Base-by-base conservation (phyloP, 2,329 filamentous ascomycete species). In the Alternaria atra region DNA sequence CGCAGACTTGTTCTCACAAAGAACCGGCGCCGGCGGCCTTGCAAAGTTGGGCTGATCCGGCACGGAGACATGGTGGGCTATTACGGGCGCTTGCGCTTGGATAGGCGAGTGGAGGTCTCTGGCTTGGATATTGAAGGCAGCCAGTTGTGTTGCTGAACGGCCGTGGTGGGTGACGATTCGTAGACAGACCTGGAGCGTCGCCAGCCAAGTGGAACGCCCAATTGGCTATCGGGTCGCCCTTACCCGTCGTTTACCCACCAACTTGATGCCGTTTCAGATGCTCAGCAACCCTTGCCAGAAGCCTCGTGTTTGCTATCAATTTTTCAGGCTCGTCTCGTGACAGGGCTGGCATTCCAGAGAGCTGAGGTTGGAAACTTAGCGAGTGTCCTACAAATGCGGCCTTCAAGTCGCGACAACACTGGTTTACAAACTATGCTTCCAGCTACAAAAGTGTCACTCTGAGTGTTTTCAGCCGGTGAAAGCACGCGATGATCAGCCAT, bases 11-110 rank as follows among this genome's bases (percentile, higher is more conserved):
- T 48, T 65, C 39, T 25, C 61, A 27, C 51, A 40, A 34, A 60
- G 66, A 66, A 64, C 63, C 67, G 59, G 63, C 65, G 69, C 66
- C 65, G 66, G 69, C 63, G 59, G 63, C 67, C 67, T 64, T 70
- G 64, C 64, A 48, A 67, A 60, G 61, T 69, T 72, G 68, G 63
- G 70, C 69, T 69, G 63, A 65, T 51, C 69, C 66, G 67, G 65
- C 66, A 70, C 69, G 67, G 65, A 67, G 65, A 60, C 68, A 70
- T 73, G 67, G 65, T 72, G 67, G 69, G 66, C 59, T 61, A 69
- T 43, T 65, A 64, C 73, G 73, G 70, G 76, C 76, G 76, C 75
- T 77, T 77, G 75, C 74, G 73, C 73, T 67, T 73, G 69, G 67
- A 63, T 63, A 62, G 70, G 66, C 70, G 71, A 73, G 70, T 72